Base-by-base conservation (phyloP, 257 asterid species). In the Scutellaria minor region DNA sequence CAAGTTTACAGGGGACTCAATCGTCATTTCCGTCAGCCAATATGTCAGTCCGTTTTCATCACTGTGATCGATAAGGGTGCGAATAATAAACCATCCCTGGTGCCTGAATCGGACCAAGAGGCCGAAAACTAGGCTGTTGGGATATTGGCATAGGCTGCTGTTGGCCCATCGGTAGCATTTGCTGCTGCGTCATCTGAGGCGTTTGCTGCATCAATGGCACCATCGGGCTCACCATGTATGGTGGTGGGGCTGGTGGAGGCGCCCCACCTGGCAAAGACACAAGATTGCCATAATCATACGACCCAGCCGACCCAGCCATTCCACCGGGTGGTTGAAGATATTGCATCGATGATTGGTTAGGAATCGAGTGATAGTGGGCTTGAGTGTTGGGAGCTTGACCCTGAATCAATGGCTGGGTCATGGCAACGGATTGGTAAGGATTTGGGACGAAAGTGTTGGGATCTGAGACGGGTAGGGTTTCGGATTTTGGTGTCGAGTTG, bases 61-160 rank as follows among this genome's bases (percentile, higher is more conserved):
- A 87, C 81, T 86, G 96, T 22, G 85, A 81, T 48, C 82, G 83
- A 74, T 78, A 84, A 4, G 90, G 90, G 12, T 83, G 81, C 15
- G 89, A 70, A 77, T 82, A 90, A 80, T 88, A 88, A 20, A 85
- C 81, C 89, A 90, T 83, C 46, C 96, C 92, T 42, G 96, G 87
- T 7, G 85, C 80, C 76, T 84, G 95, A 46, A 72, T 52, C 22
- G 92, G 89, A 5, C 82, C 77, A 12, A 84, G 60, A 61, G 90
- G 92, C 57, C 86, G 88, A 72, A 85, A 89, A 82, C 79, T 73
- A 24, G 96, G 89, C 50, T 81, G 88, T 52, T 76, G 88, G 51
- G 77, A 55, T 68, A 75, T 58, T 5, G 78, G 39, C 7, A 77
- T 65, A 20, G 68, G 77, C 67, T 85, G 96, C 66, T 83, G 18